phyloP scores from a whole-genome alignment of 371 early-diverging fungal species.

The Smittium mucronatum region DNA sequence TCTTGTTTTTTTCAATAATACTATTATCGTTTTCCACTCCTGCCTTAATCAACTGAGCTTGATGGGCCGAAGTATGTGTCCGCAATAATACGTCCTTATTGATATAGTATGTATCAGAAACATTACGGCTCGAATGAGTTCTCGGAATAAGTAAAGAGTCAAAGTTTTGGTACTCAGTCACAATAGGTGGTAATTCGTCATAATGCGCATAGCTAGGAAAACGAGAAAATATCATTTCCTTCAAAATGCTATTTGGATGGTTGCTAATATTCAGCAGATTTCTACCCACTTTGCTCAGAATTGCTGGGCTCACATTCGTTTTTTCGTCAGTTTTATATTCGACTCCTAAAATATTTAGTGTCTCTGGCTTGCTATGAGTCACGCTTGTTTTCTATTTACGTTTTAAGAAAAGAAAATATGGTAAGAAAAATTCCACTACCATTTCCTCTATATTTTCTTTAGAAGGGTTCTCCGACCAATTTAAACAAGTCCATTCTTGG shows the following conservation, averaged over 20 bases:
- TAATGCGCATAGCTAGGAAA: slow-evolving; percentile 52
- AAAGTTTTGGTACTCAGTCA: slow-evolving; percentile 76
- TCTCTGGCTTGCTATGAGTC: background rate
- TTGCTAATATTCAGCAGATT: slow-evolving; percentile 65
- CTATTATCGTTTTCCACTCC: slow-evolving; percentile 6
- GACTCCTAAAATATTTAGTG: slow-evolving; percentile 38
- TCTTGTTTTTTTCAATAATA: slow-evolving; percentile 24
- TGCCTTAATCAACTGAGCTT: slow-evolving; percentile 52
- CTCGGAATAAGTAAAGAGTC: slow-evolving; percentile 70
- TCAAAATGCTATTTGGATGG: slow-evolving; percentile 80
- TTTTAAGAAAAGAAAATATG: too few species aligned
- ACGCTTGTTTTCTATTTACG: background rate
- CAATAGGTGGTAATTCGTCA: slow-evolving; percentile 60
- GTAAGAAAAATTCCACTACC: too few species aligned
- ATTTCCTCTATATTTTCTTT: too few species aligned
- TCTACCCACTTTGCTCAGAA: slow-evolving; percentile 61
- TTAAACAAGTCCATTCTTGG: too few species aligned
- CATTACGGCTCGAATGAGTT: slow-evolving; percentile 72
- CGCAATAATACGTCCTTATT: slow-evolving; percentile 66
- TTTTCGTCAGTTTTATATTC: slow-evolving; percentile 44
- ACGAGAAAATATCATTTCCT: slow-evolving; percentile 58
- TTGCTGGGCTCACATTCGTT: slow-evolving; percentile 68
- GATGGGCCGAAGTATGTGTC: slow-evolving; percentile 93
- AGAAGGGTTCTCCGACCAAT: too few species aligned
- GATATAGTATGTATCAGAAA: slow-evolving; percentile 86